Evolutionary conservation across 2,329 filamentous ascomycete genomes (phyloP).

Genomic region (Drechslera avenae): DNA sequence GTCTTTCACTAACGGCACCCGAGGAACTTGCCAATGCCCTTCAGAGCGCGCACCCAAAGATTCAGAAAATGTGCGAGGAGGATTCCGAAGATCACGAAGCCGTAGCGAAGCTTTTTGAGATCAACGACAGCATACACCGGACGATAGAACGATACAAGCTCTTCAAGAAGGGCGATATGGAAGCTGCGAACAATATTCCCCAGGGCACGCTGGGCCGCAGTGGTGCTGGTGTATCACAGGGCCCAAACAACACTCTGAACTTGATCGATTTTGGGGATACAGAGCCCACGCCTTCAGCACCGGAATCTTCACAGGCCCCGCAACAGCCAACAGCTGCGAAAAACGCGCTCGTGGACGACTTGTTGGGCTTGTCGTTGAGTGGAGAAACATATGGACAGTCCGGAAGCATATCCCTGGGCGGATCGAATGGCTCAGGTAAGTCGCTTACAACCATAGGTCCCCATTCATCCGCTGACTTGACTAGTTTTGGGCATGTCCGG

Average conservation of each 20-base stretch:
- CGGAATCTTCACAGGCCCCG: conserved; percentile 42
- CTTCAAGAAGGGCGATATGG: conserved; percentile 92
- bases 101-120: conserved; percentile 91
- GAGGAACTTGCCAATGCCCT: conserved; percentile 86
- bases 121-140: conserved; percentile 98
- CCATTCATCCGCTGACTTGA: conserved; percentile 14
- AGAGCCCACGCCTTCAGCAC: conserved; percentile 54
- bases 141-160: conserved; percentile 95
- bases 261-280: conserved; percentile 87
- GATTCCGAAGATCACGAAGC: conserved; percentile 97
- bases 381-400: conserved; percentile 72
- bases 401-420: conserved; percentile 83
- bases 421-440: conserved; percentile 48
- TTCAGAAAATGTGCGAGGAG: conserved; percentile 99
- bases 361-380: conserved; percentile 81
- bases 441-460: neutral
- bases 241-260: conserved; percentile 79
- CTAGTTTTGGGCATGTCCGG: conserved; percentile 43
- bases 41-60: conserved; percentile 94
- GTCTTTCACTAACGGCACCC: conserved; percentile 21
- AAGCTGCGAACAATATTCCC: conserved; percentile 80
- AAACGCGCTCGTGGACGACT: conserved; percentile 82
- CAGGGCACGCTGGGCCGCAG: conserved; percentile 76
- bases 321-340: conserved; percentile 57
- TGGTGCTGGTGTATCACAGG: conserved; percentile 66